Conservation (phyloP, 1,139 yeast genomes). For the Diutina pseudorugosa region DNA sequence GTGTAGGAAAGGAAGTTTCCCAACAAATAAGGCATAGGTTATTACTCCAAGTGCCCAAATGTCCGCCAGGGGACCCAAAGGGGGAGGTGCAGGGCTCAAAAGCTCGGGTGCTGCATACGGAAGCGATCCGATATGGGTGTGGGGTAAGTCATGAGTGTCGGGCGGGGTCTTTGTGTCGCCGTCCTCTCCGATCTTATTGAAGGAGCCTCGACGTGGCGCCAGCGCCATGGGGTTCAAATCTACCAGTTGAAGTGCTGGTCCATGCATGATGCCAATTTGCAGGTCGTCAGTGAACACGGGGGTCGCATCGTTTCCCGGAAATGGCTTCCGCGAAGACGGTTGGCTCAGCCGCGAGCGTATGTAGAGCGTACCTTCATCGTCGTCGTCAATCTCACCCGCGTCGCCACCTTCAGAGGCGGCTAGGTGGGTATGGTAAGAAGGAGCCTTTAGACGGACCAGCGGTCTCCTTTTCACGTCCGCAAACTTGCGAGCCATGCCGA, state of each 20-base stretch:
- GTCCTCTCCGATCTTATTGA: not conserved
- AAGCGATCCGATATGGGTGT: constrained; percentile 70
- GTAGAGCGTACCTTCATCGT: not conserved
- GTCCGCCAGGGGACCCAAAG: constrained; percentile 66
- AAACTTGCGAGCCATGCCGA: constrained; percentile 54
- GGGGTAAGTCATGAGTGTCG: constrained; percentile 31
- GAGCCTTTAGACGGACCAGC: not conserved
- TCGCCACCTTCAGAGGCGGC: not conserved
- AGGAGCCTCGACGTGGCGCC: not conserved
- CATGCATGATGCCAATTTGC: constrained; percentile 11
- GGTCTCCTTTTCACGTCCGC: not conserved
- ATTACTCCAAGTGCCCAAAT: constrained; percentile 87
- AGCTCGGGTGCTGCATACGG: constrained; percentile 92
- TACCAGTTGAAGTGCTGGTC: constrained; percentile 25
- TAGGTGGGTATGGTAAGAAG: not conserved
- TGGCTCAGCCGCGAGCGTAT: constrained; percentile 1
- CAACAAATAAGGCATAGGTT: constrained; percentile 59
- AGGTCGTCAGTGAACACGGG: not conserved
- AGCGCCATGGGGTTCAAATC: constrained; percentile 18
- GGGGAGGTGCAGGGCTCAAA: constrained; percentile 52
- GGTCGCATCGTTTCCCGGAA: not conserved
- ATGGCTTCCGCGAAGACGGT: not conserved
- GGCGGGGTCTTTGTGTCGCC: not conserved
- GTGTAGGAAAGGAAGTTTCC: constrained; percentile 74
- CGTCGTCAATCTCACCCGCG: not conserved